Base-by-base conservation (phyloP, 2,329 filamentous ascomycete genomes). In the Moelleriella libera region DNA sequence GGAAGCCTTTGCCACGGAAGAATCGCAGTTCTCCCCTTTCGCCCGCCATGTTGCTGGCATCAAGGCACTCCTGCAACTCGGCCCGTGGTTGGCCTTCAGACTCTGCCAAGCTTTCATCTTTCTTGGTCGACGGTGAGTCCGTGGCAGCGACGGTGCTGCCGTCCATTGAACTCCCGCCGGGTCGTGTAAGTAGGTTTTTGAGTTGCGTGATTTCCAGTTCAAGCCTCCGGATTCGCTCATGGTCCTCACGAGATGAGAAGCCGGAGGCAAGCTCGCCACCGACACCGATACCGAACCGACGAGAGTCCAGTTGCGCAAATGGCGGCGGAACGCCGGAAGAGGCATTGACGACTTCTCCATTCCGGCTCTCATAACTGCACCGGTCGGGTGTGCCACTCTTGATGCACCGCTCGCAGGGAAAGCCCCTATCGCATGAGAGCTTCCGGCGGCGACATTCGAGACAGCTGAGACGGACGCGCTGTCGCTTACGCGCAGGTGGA, bases 361-460 rank as follows among this genome's bases (percentile, higher is more conserved):
- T 73, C 63, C 69, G 75, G 31, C 74, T 71, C 60, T 80, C 76
- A 56, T 79, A 80, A 51, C 71, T 75, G 62, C 76, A 80, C 12
- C 72, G 69, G 46, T 78, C 76, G 21, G 75, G 70, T 30, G 75
- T 80, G 55, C 75, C 75, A 50, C 75, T 78, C 62, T 78, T 79
- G 60, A 79, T 69, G 60, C 76, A 80, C 44, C 76, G 72, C 60
- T 78, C 75, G 57, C 76, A 80, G 29, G 76, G 76, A 54, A 78
- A 70, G 57, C 76, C 76, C 50, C 76, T 68, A 60, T 79, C 77
- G 58, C 76, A 80, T 30, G 75, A 79, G 39, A 80, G 66, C 64
- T 80, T 80, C 48, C 76, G 68, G 47, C 76, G 69, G 41, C 76
- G 73, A 54, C 76, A 80, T 55, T 79, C 76, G 41, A 80, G 68